A percentile compares a stretch with the other conserved stretches of the same genome.
Conservation (phyloP, 1,284 basidiomycete genomes). For the Cystobasidium sp. region DNA sequence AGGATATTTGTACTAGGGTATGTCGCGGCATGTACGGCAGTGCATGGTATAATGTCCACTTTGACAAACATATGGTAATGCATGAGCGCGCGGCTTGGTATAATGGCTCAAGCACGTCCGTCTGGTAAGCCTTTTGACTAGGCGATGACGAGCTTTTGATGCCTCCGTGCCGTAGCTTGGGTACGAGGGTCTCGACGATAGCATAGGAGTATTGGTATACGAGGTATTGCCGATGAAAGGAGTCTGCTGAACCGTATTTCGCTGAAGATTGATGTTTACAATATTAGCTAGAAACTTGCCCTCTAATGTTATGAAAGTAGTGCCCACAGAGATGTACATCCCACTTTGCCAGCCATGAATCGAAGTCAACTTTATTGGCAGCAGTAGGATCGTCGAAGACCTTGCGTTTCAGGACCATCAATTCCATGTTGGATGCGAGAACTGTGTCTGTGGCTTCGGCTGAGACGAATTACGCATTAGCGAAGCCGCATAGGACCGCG, state of each 20-base stretch:
- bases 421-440: slow-evolving; percentile 3
- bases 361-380: neutral
- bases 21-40: slow-evolving; percentile 9
- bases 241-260: neutral
- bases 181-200: slow-evolving; percentile 6
- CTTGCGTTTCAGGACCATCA: slow-evolving; percentile 10
- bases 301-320: neutral
- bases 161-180: neutral
- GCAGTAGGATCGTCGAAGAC: neutral
- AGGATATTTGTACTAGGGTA: slow-evolving; percentile 9
- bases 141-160: slow-evolving; percentile 4
- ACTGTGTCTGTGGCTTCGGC: slow-evolving; percentile 4
- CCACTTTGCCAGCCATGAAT: neutral
- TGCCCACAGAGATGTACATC: neutral
- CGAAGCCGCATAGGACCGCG: neutral
- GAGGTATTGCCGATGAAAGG: slow-evolving; percentile 3
- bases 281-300: neutral
- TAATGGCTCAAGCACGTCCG: neutral
- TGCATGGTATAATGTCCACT: slow-evolving; percentile 5
- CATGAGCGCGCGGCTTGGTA: slow-evolving; percentile 4
- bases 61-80: neutral
- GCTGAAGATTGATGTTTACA: neutral
- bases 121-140: neutral
- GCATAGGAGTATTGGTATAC: slow-evolving; percentile 2
- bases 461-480: neutral